Evolutionary conservation across 2,329 filamentous ascomycete genomes (phyloP).

Genomic region (Trichoderma sp.): DNA sequence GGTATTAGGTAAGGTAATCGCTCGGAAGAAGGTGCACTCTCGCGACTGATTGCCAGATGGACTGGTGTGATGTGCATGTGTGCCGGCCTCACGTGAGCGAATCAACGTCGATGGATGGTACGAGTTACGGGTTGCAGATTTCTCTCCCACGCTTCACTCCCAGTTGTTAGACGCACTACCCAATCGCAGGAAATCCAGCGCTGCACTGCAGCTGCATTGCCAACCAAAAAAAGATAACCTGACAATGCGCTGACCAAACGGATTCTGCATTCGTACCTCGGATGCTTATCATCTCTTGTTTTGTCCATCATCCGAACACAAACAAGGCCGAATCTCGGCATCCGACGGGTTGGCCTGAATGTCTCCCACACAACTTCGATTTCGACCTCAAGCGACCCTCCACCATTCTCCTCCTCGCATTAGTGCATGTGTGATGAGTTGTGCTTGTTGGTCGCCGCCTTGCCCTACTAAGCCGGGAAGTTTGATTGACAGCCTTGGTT

Average conservation of each 20-base stretch:
- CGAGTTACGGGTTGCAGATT: too few species aligned
- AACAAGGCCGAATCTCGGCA: neutral
- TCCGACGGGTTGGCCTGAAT: neutral
- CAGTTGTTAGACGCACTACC: neutral
- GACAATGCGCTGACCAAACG: neutral
- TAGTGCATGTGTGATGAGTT: neutral
- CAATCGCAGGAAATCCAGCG: neutral
- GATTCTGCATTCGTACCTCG: neutral
- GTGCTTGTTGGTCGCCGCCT: neutral
- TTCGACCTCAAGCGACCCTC: neutral
- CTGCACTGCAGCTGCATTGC: neutral
- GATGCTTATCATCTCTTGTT: neutral
- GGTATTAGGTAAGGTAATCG: neutral
- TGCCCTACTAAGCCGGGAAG: neutral
- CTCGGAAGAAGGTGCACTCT: neutral
- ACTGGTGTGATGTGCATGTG: neutral
- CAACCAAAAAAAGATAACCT: neutral
- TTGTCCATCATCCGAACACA: neutral
- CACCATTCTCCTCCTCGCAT: neutral
- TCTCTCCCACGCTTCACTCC: neutral
- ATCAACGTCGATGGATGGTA: neutral
- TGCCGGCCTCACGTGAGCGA: neutral
- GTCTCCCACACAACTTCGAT: neutral
- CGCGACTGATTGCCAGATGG: neutral
- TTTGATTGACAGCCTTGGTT: too few species aligned